These are phyloP conservation scores for Endocalyx cinctus DNA, from an alignment of 2,329 filamentous ascomycete species.

Conservation along the genomic window DNA sequence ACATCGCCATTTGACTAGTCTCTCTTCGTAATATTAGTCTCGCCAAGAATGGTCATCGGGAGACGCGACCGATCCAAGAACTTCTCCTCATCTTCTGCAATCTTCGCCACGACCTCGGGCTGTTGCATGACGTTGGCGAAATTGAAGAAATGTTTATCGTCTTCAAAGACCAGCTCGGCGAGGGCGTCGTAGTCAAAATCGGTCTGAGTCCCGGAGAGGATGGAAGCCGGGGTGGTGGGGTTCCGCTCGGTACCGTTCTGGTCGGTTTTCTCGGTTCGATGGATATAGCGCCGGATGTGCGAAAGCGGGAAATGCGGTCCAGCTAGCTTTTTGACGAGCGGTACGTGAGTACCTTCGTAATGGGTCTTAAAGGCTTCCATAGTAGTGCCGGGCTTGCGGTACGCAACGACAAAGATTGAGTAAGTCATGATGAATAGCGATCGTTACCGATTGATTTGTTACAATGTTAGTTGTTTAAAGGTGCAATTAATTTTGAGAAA, in stretches of 20 bases:
- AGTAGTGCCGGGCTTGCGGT: slow-evolving; percentile 15
- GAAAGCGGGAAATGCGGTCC: slow-evolving; percentile 2
- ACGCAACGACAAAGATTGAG: too few relatives aligned
- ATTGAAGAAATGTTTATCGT: not conserved
- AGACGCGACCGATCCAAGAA: not conserved
- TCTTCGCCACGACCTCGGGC: not conserved
- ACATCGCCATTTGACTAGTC: too few relatives aligned
- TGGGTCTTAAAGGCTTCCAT: slow-evolving; percentile 17
- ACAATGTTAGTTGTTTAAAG: too few relatives aligned
- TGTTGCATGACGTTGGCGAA: not conserved
- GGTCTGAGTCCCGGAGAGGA: too few relatives aligned
- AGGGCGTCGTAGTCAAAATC: not conserved
- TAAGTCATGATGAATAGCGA: too few relatives aligned
- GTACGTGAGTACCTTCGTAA: slow-evolving; percentile 5
- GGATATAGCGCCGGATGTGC: slow-evolving; percentile 4
- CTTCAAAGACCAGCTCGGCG: not conserved
- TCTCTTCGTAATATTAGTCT: not conserved
- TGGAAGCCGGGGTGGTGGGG: not conserved
- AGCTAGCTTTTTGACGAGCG: slow-evolving; percentile 7
- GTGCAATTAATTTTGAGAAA: too few relatives aligned
- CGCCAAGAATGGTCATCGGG: not conserved
- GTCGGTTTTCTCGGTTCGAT: slow-evolving; percentile 2
- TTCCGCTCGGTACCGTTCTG: not conserved
- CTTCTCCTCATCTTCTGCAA: not conserved
- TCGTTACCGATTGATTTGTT: too few relatives aligned